Evolutionary conservation across 2,329 filamentous ascomycete genomes (phyloP).

Genomic region (Tolypocladium paradoxum): DNA sequence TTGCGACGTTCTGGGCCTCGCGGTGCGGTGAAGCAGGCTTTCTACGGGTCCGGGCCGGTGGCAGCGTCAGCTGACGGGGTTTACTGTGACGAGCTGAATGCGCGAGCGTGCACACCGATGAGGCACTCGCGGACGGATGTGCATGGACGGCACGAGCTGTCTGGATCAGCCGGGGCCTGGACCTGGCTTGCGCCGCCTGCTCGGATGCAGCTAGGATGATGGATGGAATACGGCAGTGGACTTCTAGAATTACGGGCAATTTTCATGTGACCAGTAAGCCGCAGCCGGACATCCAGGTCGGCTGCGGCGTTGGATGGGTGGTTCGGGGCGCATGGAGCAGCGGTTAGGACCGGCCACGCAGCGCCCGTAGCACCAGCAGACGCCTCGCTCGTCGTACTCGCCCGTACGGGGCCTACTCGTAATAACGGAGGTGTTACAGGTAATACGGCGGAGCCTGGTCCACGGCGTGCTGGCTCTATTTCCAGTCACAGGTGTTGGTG

Average conservation of each 20-base stretch:
- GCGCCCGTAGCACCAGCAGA: neutral
- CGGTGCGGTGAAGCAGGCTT: too few species aligned
- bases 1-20: neutral
- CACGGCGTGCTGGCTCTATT: neutral
- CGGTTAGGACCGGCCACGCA: neutral
- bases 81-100: neutral
- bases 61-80: neutral
- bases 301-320: neutral
- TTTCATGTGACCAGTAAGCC: neutral
- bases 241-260: neutral
- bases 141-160: neutral
- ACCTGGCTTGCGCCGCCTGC: neutral
- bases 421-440: neutral
- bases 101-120: neutral
- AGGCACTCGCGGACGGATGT: neutral
- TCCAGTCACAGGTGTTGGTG: neutral
- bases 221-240: neutral
- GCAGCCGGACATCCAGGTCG: neutral
- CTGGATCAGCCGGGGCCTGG: neutral
- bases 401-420: too few species aligned
- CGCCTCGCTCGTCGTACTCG: too few species aligned
- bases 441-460: neutral
- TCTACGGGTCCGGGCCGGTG: neutral
- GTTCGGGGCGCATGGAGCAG: neutral
- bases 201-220: neutral